A percentile compares a stretch with the other conserved stretches of the same genome.
These are phyloP conservation scores for Tetraselmis striata DNA, from an alignment of 139 green algal genomes.

Conservation along the genomic window DNA sequence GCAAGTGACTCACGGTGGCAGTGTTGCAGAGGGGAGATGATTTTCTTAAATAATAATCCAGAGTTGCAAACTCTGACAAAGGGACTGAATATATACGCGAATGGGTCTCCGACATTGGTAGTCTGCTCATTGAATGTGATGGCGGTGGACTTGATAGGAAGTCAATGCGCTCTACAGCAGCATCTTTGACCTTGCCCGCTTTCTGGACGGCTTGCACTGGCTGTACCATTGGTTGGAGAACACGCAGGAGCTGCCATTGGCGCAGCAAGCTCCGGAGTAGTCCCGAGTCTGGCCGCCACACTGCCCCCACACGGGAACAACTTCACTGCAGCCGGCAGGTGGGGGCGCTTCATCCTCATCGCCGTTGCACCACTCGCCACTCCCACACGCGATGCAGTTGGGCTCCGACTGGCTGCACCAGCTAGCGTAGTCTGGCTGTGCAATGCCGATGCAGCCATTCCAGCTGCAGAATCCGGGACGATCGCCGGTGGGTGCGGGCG, in stretches of 20 bases:
- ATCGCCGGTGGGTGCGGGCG: not conserved
- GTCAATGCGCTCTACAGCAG: no score
- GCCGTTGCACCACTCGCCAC: not conserved
- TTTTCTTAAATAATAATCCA: no score
- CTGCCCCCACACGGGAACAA: not conserved
- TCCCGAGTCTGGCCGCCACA: not conserved
- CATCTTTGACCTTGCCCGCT: not conserved
- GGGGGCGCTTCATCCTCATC: not conserved
- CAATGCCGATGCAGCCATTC: not conserved
- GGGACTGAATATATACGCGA: no score
- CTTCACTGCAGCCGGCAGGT: not conserved
- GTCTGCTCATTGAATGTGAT: no score
- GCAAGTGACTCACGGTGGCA: no score
- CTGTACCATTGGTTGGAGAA: not conserved
- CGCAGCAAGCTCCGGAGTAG: not conserved
- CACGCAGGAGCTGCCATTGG: not conserved
- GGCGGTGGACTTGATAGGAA: no score
- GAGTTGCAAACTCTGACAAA: no score
- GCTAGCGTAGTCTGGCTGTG: not conserved
- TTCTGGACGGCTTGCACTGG: not conserved
- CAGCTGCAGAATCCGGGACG: not conserved
- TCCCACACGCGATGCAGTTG: not conserved
- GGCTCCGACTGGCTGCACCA: not conserved
- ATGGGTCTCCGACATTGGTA: no score
- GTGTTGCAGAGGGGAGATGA: no score